Evolutionary conservation across 805 yeast species (phyloP).

Genomic region (Wickerhamomyces sydowiorum): DNA sequence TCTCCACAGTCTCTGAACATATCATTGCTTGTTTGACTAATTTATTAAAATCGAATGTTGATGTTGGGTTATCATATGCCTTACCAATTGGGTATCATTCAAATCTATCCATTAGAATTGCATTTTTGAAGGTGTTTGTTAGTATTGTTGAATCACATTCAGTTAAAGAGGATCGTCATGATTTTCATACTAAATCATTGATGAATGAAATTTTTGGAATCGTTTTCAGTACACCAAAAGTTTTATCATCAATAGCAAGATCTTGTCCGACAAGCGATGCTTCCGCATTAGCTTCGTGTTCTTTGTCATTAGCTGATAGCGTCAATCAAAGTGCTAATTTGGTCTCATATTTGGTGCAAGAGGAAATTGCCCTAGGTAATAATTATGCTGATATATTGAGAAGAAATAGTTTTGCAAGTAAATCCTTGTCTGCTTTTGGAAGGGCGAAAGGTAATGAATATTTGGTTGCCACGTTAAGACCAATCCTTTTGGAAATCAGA

Average conservation of each 20-base stretch:
- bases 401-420: slow-evolving; percentile 77
- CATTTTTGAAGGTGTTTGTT: slow-evolving; percentile 74
- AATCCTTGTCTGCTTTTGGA: slow-evolving; percentile 67
- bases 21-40: slow-evolving; percentile 63
- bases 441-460: slow-evolving; percentile 61
- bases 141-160: slow-evolving; percentile 44
- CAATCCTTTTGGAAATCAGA: slow-evolving; percentile 49
- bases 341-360: slow-evolving; percentile 48
- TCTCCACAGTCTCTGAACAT: slow-evolving; percentile 52
- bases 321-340: slow-evolving; percentile 38
- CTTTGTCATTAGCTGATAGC: slow-evolving; percentile 48
- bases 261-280: slow-evolving; percentile 66
- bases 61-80: slow-evolving; percentile 70
- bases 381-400: slow-evolving; percentile 71
- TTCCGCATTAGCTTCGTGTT: slow-evolving; percentile 62
- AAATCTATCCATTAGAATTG: slow-evolving; percentile 56
- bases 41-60: slow-evolving; percentile 65
- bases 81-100: slow-evolving; percentile 74
- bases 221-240: slow-evolving; percentile 31
- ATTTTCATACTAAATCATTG: slow-evolving; percentile 20
- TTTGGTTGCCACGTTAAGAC: slow-evolving; percentile 44
- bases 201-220: slow-evolving; percentile 19
- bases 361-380: slow-evolving; percentile 55
- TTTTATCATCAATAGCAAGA: slow-evolving; percentile 48
- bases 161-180: slow-evolving; percentile 22